Evolutionary conservation across 345 rosid genomes (phyloP), one percentile per base, ranked within the genome.

Genomic region (Sisymbrium irio): DNA sequence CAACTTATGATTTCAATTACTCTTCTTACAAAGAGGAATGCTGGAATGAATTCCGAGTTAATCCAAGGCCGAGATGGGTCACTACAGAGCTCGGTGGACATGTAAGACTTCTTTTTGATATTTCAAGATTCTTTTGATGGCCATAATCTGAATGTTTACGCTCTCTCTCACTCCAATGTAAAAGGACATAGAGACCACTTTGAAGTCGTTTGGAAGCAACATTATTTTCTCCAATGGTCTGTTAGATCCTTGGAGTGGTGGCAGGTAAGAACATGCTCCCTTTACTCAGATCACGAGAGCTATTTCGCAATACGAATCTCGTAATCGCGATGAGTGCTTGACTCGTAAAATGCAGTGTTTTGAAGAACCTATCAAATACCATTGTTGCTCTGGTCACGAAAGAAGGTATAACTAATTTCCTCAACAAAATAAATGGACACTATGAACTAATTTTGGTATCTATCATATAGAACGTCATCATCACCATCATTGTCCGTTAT

Each of bases 211-310:
- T 54, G 97, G 96, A 71, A 89, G 97, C 77, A 91, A 91, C 86
- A 94, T 94, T 60, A 94, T 94, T 58, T 91, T 94, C 87, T 91
- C 97, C 53, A 94, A 87, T 46, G 98, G 98, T 72, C 82, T 89
- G 19, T 83, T 89, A 77, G 96, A 94, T 89, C 98, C 98, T 37
- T 94, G 97, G 95, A 94, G 98, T 81, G 97, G 98, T 78, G 87
- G 91, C 83, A 74, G 97, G 98, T 94, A 69, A 77, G 64, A 51
- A 61, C 55, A 68, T 40, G 41, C 37, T 62, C 13, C 66, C 11
- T 69, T 76, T 57, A 64, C 47, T 55, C 18, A 49, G 41, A 50
- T 42, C 20, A 30, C 6, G 7, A 20, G 11, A 47, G 9, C 6
- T 71, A 37, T 17, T 18, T 46, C 13, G 2, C 13, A 33, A 27